Evolutionary conservation across 305 asterid species (phyloP).

Genomic region (Fraxinus xanthoxyloides): DNA sequence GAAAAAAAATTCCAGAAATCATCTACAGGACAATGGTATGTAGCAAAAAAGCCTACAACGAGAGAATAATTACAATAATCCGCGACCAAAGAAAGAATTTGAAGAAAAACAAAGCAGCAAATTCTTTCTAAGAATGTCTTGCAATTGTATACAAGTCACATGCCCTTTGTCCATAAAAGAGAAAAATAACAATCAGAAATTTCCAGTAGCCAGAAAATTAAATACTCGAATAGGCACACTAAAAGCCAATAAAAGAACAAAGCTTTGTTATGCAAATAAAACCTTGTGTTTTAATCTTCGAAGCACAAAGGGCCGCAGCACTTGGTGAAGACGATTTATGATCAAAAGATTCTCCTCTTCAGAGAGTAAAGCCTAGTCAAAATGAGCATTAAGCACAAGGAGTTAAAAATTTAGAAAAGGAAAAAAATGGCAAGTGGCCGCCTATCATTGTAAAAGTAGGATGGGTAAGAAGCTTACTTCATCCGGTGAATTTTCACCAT

Average conservation of each 20-base stretch:
- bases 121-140: conserved; percentile 1
- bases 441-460: not conserved
- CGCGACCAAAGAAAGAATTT: not conserved
- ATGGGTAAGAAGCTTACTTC: conserved; percentile 48
- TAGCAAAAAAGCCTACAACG: not conserved
- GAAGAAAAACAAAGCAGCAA: not conserved
- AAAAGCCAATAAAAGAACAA: conserved; percentile 11
- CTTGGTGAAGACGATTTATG: conserved; percentile 99
- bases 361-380: conserved; percentile 81
- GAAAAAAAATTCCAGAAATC: not conserved
- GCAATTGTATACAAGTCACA: not conserved
- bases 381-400: conserved; percentile 14
- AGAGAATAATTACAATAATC: not conserved
- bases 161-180: not conserved
- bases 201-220: conserved; percentile 11
- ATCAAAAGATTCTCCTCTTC: conserved; percentile 99
- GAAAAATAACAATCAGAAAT: conserved; percentile 5
- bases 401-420: conserved; percentile 13
- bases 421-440: conserved; percentile 9
- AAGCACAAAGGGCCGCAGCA: conserved; percentile 96
- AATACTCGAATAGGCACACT: conserved; percentile 8
- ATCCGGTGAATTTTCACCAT: conserved; percentile 84
- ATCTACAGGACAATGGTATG: not conserved
- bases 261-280: conserved; percentile 10
- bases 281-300: conserved; percentile 99